Evolutionary conservation across 2,329 filamentous ascomycete genomes (phyloP), one percentile per base, ranked within the genome.

Genomic region (Ophiostoma angusticollis): DNA sequence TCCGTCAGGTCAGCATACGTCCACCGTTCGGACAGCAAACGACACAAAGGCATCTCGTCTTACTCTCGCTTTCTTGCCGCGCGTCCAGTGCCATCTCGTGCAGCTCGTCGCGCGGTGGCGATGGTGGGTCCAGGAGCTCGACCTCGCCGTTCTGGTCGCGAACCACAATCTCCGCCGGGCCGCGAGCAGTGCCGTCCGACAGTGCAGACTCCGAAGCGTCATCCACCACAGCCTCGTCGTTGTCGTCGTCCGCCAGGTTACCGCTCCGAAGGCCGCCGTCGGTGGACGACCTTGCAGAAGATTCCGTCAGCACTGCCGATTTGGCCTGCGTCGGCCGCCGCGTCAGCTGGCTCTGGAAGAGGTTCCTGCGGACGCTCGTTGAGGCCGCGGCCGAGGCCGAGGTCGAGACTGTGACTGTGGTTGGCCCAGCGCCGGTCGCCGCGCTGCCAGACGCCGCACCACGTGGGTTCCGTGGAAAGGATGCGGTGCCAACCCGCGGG

Each of bases 91-190:
- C 61, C 36, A 67, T 67, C 52, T 71, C 68, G 38, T 72, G 69
- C 13, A 68, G 62, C 25, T 73, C 71, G 35, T 75, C 71, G 21
- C 68, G 55, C 7, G 62, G 57, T 12, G 67, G 65, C 44, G 67
- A 63, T 1, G 68, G 71, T 32, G 70, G 69, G 43, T 75, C 72
- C 13, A 62, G 63, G n/a, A 79, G 57, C 52, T 76, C 68, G 41
- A 77, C 67, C 47, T 79, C 74, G 35, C 75, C 76, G 49, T 78
- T 69, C 54, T 69, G 61, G 50, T 79, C 70, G 46, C 76, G 64
- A 32, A 78, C 68, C 8, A 80, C 70, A 42, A 80, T 78, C 47
- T 78, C 74, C 4, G 14, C 11, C 3, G 35, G 21, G 5, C 29
- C 16, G 3, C 11, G 16, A 6, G 18, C 9, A 16, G 9, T 12